Conservation (phyloP, 495 filamentous ascomycete species). For the Aspergillus mulundensis region DNA sequence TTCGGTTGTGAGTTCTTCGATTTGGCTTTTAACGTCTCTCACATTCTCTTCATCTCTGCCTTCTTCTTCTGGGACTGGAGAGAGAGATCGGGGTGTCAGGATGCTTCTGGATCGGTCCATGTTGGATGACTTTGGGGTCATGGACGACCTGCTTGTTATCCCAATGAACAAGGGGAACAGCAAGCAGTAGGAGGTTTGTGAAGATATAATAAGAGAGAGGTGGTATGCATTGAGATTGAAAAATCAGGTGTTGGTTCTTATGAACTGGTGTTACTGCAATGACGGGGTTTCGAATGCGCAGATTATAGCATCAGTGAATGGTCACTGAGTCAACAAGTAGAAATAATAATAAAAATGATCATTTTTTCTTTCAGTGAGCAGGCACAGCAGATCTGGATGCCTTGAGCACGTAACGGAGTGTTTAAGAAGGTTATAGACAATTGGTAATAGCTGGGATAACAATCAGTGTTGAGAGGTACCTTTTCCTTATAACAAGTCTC, state of each 20-base stretch:
- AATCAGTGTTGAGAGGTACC: too few relatives aligned
- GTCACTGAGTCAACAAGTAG: not conserved
- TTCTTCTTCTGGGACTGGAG: slow-evolving; percentile 1
- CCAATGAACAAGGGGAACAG: not conserved
- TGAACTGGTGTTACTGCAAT: not conserved
- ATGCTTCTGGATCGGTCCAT: not conserved
- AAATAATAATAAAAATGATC: too few relatives aligned
- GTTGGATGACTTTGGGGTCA: not conserved
- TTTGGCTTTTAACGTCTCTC: not conserved
- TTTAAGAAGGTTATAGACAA: too few relatives aligned
- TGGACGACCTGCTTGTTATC: not conserved
- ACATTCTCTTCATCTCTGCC: not conserved
- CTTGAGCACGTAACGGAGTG: too few relatives aligned
- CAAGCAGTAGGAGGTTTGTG: not conserved
- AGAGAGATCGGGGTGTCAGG: not conserved
- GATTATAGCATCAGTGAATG: slow-evolving; percentile 7
- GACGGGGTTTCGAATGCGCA: not conserved
- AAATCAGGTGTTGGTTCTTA: not conserved
- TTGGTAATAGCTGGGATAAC: too few relatives aligned
- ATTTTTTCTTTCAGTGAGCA: too few relatives aligned
- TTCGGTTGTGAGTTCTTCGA: not conserved
- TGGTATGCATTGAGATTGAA: not conserved
- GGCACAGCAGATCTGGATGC: too few relatives aligned
- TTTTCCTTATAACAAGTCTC: too few relatives aligned
- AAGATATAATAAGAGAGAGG: not conserved